phyloP scores from a whole-genome alignment of 345 rosid species.

The Dipteronia dyeriana region DNA sequence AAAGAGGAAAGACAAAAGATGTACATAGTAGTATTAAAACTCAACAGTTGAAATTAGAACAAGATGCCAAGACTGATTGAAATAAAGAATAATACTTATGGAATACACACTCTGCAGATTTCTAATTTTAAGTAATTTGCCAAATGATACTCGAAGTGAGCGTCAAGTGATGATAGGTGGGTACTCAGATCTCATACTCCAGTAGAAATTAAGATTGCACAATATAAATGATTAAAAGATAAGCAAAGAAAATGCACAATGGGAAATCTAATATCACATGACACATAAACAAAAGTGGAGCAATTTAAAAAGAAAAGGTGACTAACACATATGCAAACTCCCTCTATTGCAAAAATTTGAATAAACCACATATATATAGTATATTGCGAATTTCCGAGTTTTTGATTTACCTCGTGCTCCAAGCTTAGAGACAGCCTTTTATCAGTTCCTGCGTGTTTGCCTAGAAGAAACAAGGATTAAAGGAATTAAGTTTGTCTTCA shows the following conservation, averaged over 20 bases:
- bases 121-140: neutral
- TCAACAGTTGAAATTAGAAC: neutral
- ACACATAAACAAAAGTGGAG: neutral
- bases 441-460: constrained; percentile 90
- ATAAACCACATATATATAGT: neutral
- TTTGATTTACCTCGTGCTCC: constrained; percentile 75
- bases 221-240: neutral
- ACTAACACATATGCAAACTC: neutral
- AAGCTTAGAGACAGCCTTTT: constrained; percentile 84
- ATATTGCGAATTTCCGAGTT: neutral
- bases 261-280: neutral
- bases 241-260: neutral
- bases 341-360: neutral
- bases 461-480: constrained; percentile 40
- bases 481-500: constrained; percentile 3
- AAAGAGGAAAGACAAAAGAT: neutral
- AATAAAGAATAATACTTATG: neutral
- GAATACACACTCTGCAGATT: neutral
- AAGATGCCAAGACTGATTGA: neutral
- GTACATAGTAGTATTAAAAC: neutral
- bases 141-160: neutral
- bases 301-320: neutral
- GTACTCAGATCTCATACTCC: neutral
- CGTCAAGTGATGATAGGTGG: neutral
- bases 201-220: neutral